Conservation (phyloP, 768 basidiomycete genomes). For the Trametopsis cervina region DNA sequence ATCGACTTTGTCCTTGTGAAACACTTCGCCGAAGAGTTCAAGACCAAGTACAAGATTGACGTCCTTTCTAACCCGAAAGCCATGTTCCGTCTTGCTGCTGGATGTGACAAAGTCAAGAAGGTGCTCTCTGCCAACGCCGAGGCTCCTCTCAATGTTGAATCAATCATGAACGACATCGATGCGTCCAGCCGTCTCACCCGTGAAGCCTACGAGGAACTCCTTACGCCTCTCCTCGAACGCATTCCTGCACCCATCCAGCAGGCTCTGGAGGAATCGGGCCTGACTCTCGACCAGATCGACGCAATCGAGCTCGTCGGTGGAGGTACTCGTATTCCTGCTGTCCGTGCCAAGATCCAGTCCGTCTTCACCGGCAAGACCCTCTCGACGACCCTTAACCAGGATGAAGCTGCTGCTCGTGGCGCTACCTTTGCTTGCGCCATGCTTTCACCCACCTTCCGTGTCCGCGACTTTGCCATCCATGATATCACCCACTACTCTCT, state of each 20-base stretch:
- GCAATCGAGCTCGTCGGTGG: constrained; percentile 92
- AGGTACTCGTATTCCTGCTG: constrained; percentile 85
- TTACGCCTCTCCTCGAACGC: constrained; percentile 66
- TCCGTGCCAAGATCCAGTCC: constrained; percentile 79
- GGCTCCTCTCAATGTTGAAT: constrained; percentile 87
- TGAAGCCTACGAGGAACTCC: constrained; percentile 77
- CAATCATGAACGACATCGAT: constrained; percentile 93
- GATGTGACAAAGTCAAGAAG: constrained; percentile 95
- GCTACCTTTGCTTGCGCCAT: constrained; percentile 96
- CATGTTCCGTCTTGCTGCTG: constrained; percentile 79
- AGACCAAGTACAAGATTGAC: constrained; percentile 97
- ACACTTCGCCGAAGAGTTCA: constrained; percentile 90
- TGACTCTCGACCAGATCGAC: constrained; percentile 81
- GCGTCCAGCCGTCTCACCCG: constrained; percentile 80
- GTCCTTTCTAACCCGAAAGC: constrained; percentile 89
- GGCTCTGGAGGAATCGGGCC: constrained; percentile 74
- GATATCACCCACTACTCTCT: constrained; percentile 87
- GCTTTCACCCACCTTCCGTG: constrained; percentile 96
- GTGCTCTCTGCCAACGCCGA: constrained; percentile 90
- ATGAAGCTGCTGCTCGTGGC: constrained; percentile 94
- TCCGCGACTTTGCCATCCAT: constrained; percentile 86
- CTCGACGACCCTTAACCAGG: constrained; percentile 92
- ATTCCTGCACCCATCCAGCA: constrained; percentile 70
- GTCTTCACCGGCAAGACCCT: constrained; percentile 82
- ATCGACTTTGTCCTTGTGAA: constrained; percentile 87